phyloP scores from a whole-genome alignment of 2,329 filamentous ascomycete species.

The Penicillium glabrum region DNA sequence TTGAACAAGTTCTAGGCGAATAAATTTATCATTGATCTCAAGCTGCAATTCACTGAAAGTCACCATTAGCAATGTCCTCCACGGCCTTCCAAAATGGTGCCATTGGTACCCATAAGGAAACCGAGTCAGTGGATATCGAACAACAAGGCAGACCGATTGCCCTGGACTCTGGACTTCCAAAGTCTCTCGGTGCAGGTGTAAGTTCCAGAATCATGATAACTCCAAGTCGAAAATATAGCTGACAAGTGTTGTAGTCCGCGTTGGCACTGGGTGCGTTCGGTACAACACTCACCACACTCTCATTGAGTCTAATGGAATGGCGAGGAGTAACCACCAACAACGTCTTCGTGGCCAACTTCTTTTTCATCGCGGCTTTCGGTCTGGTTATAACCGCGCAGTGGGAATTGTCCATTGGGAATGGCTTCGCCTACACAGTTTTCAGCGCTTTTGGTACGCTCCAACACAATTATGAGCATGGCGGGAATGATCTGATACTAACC shows the following conservation, averaged over 20 bases:
- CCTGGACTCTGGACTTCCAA: neutral
- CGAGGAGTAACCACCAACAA: constrained; percentile 53
- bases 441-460: constrained; percentile 50
- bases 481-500: neutral
- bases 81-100: constrained; percentile 4
- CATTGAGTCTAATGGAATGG: constrained; percentile 57
- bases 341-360: constrained; percentile 57
- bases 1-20: neutral
- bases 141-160: constrained; percentile 7
- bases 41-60: neutral
- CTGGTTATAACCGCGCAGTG: constrained; percentile 58
- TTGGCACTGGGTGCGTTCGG: constrained; percentile 55
- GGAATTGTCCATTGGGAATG: constrained; percentile 55
- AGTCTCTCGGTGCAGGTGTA: constrained; percentile 24
- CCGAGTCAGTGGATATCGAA: constrained; percentile 13
- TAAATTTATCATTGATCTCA: neutral
- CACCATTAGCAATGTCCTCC: neutral
- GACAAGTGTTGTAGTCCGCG: constrained; percentile 38
- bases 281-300: constrained; percentile 56
- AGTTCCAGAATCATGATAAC: neutral
- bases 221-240: neutral
- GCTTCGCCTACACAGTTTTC: constrained; percentile 55
- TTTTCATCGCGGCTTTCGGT: constrained; percentile 53
- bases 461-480: neutral
- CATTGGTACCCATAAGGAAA: constrained; percentile 5